These are phyloP conservation scores for Wilcoxina mikolae DNA, from an alignment of 495 filamentous ascomycete genomes.

Conservation along the genomic window DNA sequence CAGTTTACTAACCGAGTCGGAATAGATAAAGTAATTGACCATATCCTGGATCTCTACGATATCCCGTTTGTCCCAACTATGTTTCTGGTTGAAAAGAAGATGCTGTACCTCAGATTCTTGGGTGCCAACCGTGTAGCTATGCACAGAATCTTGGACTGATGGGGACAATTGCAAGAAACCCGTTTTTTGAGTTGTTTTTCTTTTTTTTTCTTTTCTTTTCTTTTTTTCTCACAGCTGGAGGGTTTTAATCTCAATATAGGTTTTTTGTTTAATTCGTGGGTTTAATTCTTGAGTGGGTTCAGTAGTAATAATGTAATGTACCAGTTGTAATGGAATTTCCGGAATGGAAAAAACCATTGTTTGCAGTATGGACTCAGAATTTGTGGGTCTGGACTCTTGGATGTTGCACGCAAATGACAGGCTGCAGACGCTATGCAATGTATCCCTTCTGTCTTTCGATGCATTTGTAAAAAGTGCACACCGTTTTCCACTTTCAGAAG, in stretches of 20 bases:
- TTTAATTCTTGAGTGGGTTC: background rate
- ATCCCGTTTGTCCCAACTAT: constrained; percentile 26
- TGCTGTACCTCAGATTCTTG: constrained; percentile 23
- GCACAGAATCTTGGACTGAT: constrained; percentile 25
- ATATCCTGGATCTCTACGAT: constrained; percentile 24
- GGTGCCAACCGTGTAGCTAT: constrained; percentile 24
- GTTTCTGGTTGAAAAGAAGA: constrained; percentile 27
- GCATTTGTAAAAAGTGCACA: too few relatives aligned
- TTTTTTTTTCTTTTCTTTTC: background rate
- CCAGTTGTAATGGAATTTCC: too few relatives aligned
- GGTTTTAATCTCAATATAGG: too few relatives aligned
- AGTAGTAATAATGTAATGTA: background rate
- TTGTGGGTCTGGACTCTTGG: too few relatives aligned
- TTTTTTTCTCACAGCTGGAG: too few relatives aligned
- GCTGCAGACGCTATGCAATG: too few relatives aligned
- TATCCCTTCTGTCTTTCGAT: too few relatives aligned
- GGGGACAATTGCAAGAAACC: background rate
- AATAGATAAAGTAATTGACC: constrained; percentile 20
- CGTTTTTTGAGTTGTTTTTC: background rate
- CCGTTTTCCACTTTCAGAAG: too few relatives aligned
- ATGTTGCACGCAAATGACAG: too few relatives aligned
- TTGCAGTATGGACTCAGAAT: too few relatives aligned
- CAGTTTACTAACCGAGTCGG: background rate
- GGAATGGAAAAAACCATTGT: too few relatives aligned
- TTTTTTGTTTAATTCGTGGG: background rate